Evolutionary conservation across 1,284 basidiomycete genomes (phyloP), one percentile per base, ranked within the genome.

Genomic region (Lignosus rhinocerotis): DNA sequence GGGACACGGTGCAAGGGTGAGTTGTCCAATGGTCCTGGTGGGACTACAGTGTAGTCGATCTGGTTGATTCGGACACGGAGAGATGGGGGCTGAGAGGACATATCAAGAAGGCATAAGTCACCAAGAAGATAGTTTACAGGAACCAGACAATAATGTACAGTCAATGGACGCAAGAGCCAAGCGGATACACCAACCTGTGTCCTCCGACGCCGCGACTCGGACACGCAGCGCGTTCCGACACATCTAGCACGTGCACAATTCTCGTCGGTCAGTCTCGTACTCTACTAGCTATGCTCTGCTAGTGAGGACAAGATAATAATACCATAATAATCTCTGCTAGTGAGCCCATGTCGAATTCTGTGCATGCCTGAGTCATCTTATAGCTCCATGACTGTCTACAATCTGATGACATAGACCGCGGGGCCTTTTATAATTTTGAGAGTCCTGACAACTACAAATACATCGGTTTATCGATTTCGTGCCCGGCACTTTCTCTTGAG

Each of bases 1-100:
- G 96, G 96, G 16, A 90, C 86, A 32, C 78, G 79, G 11, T 80
- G 80, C 19, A 91, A 79, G 21, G 77, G 69, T 14, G 84, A 76
- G 56, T 90, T 83, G 72, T 93, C 86, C 47, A 92, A 79, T 39
- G 76, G 69, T 25, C 86, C 87, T 1, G 88, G 76, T 25, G 75
- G 76, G 25, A 75, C 74, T 39, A 90, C 72, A 45, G 75, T 75
- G 66, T 90, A 78, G 66, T 92, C 89, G 62, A 92, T 87, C 64
- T 90, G 82, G 62, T 84, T 82, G 62, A 89, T 81, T 68, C 79
- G 78, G 32, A 89, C 82, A 55, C 79, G 76, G 53, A 88, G 65
- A 46, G 72, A 72, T 42, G 73, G 69, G 31, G 66, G 62, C 47
- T 65, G 69, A 33, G 62, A 59, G 32, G 50, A 50, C 49, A 48